Conservation (phyloP, 495 filamentous ascomycete genomes). For the Penicillium atrosanguineum region DNA sequence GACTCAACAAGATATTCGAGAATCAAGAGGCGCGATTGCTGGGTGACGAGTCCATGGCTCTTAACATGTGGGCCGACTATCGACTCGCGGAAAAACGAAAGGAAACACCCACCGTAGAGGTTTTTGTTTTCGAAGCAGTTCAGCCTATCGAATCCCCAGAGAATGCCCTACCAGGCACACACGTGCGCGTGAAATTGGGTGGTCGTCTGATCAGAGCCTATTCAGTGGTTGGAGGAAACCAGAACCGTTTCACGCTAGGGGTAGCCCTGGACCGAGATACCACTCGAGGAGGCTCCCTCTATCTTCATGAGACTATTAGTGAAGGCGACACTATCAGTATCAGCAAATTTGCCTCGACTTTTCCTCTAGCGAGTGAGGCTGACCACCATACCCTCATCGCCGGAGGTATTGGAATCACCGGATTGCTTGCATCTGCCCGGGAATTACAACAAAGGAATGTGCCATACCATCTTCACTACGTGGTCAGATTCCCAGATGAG, state of each 20-base stretch:
- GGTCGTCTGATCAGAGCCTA: slow-evolving; percentile 9
- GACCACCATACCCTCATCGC: slow-evolving; percentile 8
- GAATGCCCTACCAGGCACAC: slow-evolving; percentile 1
- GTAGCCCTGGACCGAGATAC: slow-evolving; percentile 7
- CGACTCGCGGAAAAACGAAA: not conserved
- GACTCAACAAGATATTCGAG: slow-evolving; percentile 3
- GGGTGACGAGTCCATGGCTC: not conserved
- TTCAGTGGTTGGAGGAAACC: slow-evolving; percentile 8
- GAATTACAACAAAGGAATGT: not conserved
- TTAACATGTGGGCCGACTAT: slow-evolving; percentile 8
- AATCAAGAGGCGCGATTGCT: slow-evolving; percentile 3
- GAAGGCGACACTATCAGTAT: slow-evolving; percentile 3
- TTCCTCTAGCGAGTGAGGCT: not conserved
- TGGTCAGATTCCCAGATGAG: slow-evolving; percentile 5
- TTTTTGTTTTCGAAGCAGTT: not conserved
- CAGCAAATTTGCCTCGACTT: not conserved
- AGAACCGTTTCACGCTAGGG: slow-evolving; percentile 6
- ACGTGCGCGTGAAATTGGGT: slow-evolving; percentile 3
- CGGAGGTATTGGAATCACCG: slow-evolving; percentile 14
- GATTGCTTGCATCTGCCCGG: slow-evolving; percentile 1
- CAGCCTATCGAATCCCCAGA: not conserved
- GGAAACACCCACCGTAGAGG: not conserved
- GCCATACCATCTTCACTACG: slow-evolving; percentile 11
- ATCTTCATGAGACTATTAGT: slow-evolving; percentile 3
- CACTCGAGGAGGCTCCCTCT: slow-evolving; percentile 8